Base-by-base conservation (phyloP, 1,284 basidiomycete species). In the Pterulicium gracile region DNA sequence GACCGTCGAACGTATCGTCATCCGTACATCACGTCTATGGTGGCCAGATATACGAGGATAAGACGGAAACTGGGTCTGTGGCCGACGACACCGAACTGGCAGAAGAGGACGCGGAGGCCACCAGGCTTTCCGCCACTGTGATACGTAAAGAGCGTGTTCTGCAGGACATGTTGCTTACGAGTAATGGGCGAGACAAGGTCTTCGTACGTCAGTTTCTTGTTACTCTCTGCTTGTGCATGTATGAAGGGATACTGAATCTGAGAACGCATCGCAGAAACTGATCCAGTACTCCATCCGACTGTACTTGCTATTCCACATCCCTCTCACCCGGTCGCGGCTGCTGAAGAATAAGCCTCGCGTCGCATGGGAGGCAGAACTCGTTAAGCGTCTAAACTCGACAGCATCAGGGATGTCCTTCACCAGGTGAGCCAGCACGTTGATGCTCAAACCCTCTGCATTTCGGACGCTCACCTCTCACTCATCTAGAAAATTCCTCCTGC, bases 211-310 rank as follows among this genome's bases (percentile, higher is more conserved):
- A 7, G 19, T 39, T 35, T 24, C 42, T 46, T 20, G 22, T 47
- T 44, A 40, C 5, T 18, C 22, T 19, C 49, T 18, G 23, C 23
- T 17, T 47, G 45, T 40, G 35, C 18, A 42, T 42, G 42, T 17
- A n/a, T n/a, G n/a, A 32, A 32, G 10, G 27, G 27, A 10, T 32
- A 32, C 7, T 32, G n/a, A 32, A n/a, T n/a, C n/a, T 32, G 27
- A 32, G 10, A 7, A 32, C 41, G 21, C 44, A 35, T 23, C 36
- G 20, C 50, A 88, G 86, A 89, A 89, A 88, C 56, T 87, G 47
- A 77, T 88, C 48, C 86, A 89, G 66, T 89, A 88, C 59, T 74
- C 81, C 19, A 73, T 89, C 51, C 75, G 77, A 43, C 64, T 88
- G 47, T 87, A 81, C 60, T 67, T 89, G 34, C 59, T 83, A 21